Evolutionary conservation across 306 rosid genomes (phyloP).

Genomic region (Hippophae tibetana): DNA sequence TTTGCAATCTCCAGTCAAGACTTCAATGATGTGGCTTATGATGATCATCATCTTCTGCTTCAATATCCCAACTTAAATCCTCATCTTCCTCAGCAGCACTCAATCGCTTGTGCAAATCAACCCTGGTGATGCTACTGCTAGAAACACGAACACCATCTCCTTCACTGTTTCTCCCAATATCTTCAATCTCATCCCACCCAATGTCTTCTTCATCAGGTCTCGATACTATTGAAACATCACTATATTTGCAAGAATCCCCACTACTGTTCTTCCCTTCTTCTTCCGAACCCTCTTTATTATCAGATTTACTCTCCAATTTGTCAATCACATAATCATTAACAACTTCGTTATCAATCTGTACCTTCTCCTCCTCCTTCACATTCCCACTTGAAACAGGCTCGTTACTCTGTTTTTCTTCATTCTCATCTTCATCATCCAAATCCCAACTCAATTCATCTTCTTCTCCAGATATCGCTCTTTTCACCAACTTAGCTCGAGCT

Average conservation of each 20-base stretch:
- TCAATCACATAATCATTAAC: slow-evolving; percentile 6
- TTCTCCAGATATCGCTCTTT: slow-evolving; percentile 52
- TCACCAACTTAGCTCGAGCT: slow-evolving; percentile 73
- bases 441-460: slow-evolving; percentile 98
- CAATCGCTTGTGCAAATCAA: slow-evolving; percentile 50
- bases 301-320: slow-evolving; percentile 18
- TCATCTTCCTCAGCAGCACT: slow-evolving; percentile 55
- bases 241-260: slow-evolving; percentile 57
- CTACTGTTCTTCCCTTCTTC: slow-evolving; percentile 33
- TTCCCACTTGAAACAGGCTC: slow-evolving; percentile 27
- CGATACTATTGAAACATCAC: slow-evolving; percentile 80
- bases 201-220: slow-evolving; percentile 79
- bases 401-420: slow-evolving; percentile 13
- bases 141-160: slow-evolving; percentile 26
- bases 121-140: slow-evolving; percentile 18
- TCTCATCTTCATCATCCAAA: slow-evolving; percentile 54
- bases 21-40: too few relatives aligned
- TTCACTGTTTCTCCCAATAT: slow-evolving; percentile 38
- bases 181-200: slow-evolving; percentile 92
- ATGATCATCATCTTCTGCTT: slow-evolving; percentile 20
- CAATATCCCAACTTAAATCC: slow-evolving; percentile 86
- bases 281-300: slow-evolving; percentile 27
- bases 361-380: slow-evolving; percentile 13
- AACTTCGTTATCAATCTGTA: slow-evolving; percentile 13
- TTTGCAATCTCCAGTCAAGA: too few relatives aligned